Evolutionary conservation across 2,329 filamentous ascomycete species (phyloP).

Genomic region (Fusarium sp.): DNA sequence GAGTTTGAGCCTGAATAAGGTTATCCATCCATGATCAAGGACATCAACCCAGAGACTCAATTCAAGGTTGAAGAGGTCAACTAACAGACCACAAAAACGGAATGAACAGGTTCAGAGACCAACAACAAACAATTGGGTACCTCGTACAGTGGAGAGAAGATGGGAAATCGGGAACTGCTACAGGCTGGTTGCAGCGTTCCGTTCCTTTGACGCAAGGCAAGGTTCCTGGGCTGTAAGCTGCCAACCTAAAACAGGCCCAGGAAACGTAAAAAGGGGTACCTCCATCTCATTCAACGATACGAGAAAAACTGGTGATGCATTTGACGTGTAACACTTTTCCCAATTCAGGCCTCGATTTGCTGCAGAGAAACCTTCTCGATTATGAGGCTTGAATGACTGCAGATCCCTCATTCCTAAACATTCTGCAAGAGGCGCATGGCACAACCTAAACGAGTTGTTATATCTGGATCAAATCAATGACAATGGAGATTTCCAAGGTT

Average conservation of each 20-base stretch:
- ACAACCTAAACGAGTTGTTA: conserved; percentile 8
- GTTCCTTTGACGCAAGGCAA: conserved; percentile 16
- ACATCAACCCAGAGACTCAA: background rate
- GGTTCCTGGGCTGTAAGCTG: background rate
- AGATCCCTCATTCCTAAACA: conserved; percentile 32
- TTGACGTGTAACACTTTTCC: conserved; percentile 26
- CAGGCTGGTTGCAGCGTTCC: conserved; percentile 12
- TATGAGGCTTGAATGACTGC: conserved; percentile 18
- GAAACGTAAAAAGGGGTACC: conserved; percentile 27
- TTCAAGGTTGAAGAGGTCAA: background rate
- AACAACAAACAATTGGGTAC: background rate
- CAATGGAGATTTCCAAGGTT: conserved; percentile 7
- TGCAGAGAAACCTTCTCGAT: conserved; percentile 1
- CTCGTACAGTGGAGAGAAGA: background rate
- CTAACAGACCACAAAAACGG: background rate
- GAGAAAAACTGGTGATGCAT: conserved; percentile 27
- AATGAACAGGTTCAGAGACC: background rate
- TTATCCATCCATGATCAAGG: background rate
- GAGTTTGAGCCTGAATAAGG: background rate
- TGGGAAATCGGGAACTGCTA: background rate
- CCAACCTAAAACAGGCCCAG: conserved; percentile 23
- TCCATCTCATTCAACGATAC: conserved; percentile 23
- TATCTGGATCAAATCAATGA: conserved; percentile 8
- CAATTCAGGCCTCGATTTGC: conserved; percentile 11
- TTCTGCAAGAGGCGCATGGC: conserved; percentile 18